Evolutionary conservation across 2,329 filamentous ascomycete species (phyloP), one percentile per base, ranked within the genome.

Genomic region (Lachnellula occidentalis): DNA sequence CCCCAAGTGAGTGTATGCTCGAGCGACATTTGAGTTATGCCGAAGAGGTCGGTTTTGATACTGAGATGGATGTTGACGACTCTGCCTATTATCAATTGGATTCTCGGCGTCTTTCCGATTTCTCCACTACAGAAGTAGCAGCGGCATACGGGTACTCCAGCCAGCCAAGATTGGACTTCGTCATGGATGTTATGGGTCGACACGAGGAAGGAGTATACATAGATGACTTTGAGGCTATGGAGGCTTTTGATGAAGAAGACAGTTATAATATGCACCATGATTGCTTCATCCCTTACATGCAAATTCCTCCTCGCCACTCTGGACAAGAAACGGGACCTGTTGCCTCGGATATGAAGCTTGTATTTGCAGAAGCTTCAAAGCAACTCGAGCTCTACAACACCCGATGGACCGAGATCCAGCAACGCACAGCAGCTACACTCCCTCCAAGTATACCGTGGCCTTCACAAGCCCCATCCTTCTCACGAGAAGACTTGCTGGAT

Each of bases 341-440:
- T 31, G 27, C 9, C 8, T 31, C 27, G 9, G n/a, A 39, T 34
- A 31, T 14, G 2, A 43, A 24, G 19, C 19, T 22, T 19, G 11
- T 17, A 14, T 45, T 45, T 17, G 9, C 46, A 47, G 54, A 56
- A 34, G 53, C 51, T 12, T 48, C 48, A 42, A 21, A 34, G n/a
- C 43, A 54, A 22, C 45, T 57, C 14, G 37, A 49, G 5, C 43
- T 22, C 19, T 54, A 57, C 45, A 57, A 57, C 34, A 52, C 45
- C 45, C 39, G 34, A 27, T 57, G 55, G 55, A 19, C 37, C 4
- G 14, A 39, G 8, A 48, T 48, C 27, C 24, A 37, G 1, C 27
- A 43, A 42, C 39, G 19, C 6, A 31, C 19, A 42, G 15, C 45
- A 34, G 14, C 11, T 15, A 6, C 39, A 24, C 39, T 41, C 6